Evolutionary conservation across 2,329 filamentous ascomycete genomes (phyloP).

Genomic region (Cordyceps cateniannulata): DNA sequence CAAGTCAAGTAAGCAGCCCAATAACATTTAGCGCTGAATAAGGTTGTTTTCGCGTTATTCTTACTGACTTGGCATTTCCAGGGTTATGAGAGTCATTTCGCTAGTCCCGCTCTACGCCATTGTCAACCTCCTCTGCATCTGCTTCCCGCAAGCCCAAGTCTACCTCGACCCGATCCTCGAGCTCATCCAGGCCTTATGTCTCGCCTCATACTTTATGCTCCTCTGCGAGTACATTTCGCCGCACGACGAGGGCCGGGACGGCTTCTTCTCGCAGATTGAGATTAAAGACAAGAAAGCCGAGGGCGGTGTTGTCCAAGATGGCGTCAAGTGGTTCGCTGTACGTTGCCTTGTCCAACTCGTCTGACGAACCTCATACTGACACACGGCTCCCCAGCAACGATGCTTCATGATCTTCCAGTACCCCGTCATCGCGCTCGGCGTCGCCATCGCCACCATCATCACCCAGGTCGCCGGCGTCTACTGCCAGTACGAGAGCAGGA

Average conservation of each 20-base stretch:
- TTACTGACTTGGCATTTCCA: conserved; percentile 9
- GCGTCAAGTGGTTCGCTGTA: conserved; percentile 27
- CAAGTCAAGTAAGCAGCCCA: conserved; percentile 29
- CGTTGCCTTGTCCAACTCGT: background rate
- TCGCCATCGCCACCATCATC: conserved; percentile 34
- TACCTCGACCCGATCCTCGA: conserved; percentile 34
- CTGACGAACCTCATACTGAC: background rate
- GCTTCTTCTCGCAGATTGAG: conserved; percentile 31
- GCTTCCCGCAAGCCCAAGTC: conserved; percentile 29
- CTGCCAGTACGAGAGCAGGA: conserved; percentile 23
- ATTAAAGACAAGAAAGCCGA: conserved; percentile 22
- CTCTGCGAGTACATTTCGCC: conserved; percentile 36
- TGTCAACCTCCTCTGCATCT: conserved; percentile 31
- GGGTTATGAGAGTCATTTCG: conserved; percentile 35
- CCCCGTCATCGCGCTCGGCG: conserved; percentile 27
- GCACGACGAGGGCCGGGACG: conserved; percentile 24
- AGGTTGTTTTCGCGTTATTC: background rate
- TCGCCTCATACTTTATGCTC: conserved; percentile 38
- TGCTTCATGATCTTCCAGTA: conserved; percentile 36
- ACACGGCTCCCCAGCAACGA: conserved; percentile 17
- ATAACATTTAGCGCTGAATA: too few species aligned
- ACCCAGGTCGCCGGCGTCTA: conserved; percentile 24
- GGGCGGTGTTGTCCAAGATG: conserved; percentile 19
- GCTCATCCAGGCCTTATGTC: conserved; percentile 32
- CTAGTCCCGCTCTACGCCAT: conserved; percentile 35